Evolutionary conservation across 2,329 filamentous ascomycete genomes (phyloP).

Genomic region (Xylaria polymorpha): DNA sequence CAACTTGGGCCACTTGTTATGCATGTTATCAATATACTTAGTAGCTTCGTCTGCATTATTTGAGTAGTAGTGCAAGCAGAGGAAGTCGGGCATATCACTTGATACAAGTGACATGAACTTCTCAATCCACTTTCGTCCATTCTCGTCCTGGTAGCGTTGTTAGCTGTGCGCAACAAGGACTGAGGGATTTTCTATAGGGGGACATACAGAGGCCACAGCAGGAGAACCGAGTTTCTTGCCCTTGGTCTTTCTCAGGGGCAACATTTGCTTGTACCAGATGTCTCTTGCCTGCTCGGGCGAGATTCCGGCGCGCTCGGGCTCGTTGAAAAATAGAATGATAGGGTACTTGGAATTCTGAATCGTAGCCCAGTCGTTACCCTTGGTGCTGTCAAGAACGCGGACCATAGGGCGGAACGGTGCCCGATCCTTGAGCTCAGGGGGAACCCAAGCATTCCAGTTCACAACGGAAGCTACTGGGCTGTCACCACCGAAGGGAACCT

Average conservation of each 20-base stretch:
- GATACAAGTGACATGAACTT: conserved; percentile 55
- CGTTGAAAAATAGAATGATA: conserved; percentile 59
- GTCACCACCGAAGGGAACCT: conserved; percentile 49
- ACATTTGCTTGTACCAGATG: conserved; percentile 54
- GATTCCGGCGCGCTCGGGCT: conserved; percentile 56
- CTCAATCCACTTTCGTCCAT: conserved; percentile 52
- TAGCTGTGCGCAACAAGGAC: conserved; percentile 6
- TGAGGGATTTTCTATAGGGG: background rate
- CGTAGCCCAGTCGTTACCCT: conserved; percentile 53
- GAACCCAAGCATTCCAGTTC: conserved; percentile 47
- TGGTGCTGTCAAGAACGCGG: conserved; percentile 52
- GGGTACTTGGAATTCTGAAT: conserved; percentile 42
- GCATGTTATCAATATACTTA: conserved; percentile 54
- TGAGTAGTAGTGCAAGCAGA: conserved; percentile 59
- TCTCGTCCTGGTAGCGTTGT: conserved; percentile 38
- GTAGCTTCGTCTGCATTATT: conserved; percentile 52
- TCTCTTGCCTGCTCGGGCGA: conserved; percentile 52
- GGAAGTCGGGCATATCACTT: conserved; percentile 54
- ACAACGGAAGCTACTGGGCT: conserved; percentile 51
- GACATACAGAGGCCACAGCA: conserved; percentile 49
- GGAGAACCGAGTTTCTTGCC: conserved; percentile 45
- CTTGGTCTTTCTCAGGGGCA: conserved; percentile 50
- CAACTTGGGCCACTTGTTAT: conserved; percentile 49
- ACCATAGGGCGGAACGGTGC: conserved; percentile 59
- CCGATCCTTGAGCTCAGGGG: conserved; percentile 48